Base-by-base conservation (phyloP, 768 basidiomycete species). In the Strobilomyces confusus region DNA sequence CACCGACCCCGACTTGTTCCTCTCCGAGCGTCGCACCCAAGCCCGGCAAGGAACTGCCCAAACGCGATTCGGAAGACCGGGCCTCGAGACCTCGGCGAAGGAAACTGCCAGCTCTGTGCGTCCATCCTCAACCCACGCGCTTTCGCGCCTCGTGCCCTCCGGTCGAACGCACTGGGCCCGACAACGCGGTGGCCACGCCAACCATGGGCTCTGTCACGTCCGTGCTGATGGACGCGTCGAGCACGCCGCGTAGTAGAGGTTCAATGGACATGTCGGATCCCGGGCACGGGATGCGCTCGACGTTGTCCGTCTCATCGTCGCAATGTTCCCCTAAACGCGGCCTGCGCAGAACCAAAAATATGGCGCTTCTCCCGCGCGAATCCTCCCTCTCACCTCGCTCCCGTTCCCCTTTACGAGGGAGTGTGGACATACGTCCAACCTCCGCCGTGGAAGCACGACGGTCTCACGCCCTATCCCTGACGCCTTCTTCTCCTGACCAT, bases 311-410 rank as follows among this genome's bases (percentile, higher is more conserved):
- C 37, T 57, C 62, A 1, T 66, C 69, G 1, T 68, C 64, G 25
- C 61, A 54, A 22, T 63, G 57, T 47, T 66, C 59, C 37, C 68
- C 69, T 55, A 58, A 44, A 17, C 73, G 67, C n/a, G 71, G 69
- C 14, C 58, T 78, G 12, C 74, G 74, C 47, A 73, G 75, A 50
- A 71, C 69, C 56, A 73, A 72, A 55, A 71, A 69, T 30, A 62
- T 74, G 58, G 61, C 69, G 50, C 48, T 69, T 20, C 61, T 67
- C 20, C 65, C 67, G n/a, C 49, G 60, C 42, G 69, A 59, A 54
- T 62, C 65, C 32, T 59, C 70, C 1, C 42, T 52, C 29, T 68
- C 59, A 20, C 37, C 54, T 46, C 58, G 57, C 55, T 58, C 61
- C 25, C 56, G 58, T 46, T 60, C 64, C 44, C 62, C 61, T 47